Evolutionary conservation across 2,329 filamentous ascomycete species (phyloP), one percentile per base, ranked within the genome.

Genomic region (Aureobasidium pullulans): DNA sequence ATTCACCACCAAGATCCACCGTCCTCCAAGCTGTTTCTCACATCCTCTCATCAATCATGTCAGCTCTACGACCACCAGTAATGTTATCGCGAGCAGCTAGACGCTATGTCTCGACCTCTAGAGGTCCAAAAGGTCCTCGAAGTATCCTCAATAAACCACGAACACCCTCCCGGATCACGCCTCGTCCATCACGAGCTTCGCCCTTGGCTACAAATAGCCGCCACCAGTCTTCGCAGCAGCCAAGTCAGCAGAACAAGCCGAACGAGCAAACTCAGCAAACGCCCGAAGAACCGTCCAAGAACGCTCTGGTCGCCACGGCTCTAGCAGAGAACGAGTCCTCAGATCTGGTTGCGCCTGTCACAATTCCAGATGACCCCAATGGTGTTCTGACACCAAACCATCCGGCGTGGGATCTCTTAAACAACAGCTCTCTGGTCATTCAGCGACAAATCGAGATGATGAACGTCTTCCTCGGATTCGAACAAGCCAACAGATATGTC

Each of bases 401-500:
- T 64, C 84, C 84, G 0, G 82, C 83, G 1, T 77, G 78, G 57
- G 73, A 75, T 7, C 75, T 87, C 19, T 73, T 87, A 19, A 77
- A 80, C 44, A 85, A 86, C 66, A 85, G 83, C 1, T 79, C 81
- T 8, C 73, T 87, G 46, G 79, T 87, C 6, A 77, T 87, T 9
- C 83, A 85, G 64, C 75, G 84, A 34, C 83, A 86, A 65, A 67
- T 87, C 31, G 84, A 86, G 67, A 78, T 86, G 73, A 84, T 85
- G 81, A 86, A 86, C 69, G 75, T 86, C 9, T 76, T 87, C 66
- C 72, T 85, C 69, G 84, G 84, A 1, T 86, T 86, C 64, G 84
- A 87, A 69, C 84, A 87, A 68, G 83, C 84, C 11, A 86, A 86
- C 66, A 78, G 79, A 68, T 87, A 87, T 67, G 78, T 84, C 13